Evolutionary conservation across 352 stramenopile genomes (phyloP).

Genomic region (Phytophthora melonis): DNA sequence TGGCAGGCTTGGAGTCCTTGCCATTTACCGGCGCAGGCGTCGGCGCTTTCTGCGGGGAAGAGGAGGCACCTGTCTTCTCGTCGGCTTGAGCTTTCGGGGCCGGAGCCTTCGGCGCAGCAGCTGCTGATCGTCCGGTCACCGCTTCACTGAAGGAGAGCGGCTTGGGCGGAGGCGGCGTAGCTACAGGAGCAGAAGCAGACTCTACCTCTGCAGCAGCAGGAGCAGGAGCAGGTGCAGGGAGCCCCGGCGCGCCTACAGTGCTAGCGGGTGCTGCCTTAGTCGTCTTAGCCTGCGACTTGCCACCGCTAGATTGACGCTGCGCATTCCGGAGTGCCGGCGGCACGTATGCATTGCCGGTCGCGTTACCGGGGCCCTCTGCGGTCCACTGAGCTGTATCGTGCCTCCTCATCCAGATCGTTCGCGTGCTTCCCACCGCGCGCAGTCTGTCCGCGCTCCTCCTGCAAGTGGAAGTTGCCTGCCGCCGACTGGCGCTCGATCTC

Average conservation of each 20-base stretch:
- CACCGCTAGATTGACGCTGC: constrained; percentile 50
- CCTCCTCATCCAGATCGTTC: constrained; percentile 93
- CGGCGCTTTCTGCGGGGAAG: constrained; percentile 26
- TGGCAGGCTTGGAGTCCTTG: constrained; percentile 28
- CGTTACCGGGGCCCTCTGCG: constrained; percentile 31
- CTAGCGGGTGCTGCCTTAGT: constrained; percentile 19
- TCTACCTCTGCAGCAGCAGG: constrained; percentile 9
- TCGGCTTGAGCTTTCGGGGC: constrained; percentile 15
- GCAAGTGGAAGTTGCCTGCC: constrained; percentile 93
- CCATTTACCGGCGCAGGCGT: constrained; percentile 28
- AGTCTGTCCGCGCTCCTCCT: constrained; percentile 92
- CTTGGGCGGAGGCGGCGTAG: constrained; percentile 40
- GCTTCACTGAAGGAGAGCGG: constrained; percentile 80
- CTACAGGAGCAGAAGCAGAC: constrained; percentile 5
- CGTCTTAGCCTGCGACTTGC: constrained; percentile 33
- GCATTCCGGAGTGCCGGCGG: constrained; percentile 70
- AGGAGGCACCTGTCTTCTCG: constrained; percentile 22
- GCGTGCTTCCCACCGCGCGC: constrained; percentile 40
- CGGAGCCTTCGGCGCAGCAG: constrained; percentile 11
- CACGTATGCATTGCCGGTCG: constrained; percentile 61
- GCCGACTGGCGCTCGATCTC: constrained; percentile 95
- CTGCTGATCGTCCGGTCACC: constrained; percentile 55
- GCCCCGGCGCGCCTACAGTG: background rate
- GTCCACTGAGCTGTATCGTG: constrained; percentile 95
- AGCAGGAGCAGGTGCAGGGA: constrained; percentile 11